Conservation (phyloP, 805 yeast species). For the Zygosaccharomyces pseudorouxii region DNA sequence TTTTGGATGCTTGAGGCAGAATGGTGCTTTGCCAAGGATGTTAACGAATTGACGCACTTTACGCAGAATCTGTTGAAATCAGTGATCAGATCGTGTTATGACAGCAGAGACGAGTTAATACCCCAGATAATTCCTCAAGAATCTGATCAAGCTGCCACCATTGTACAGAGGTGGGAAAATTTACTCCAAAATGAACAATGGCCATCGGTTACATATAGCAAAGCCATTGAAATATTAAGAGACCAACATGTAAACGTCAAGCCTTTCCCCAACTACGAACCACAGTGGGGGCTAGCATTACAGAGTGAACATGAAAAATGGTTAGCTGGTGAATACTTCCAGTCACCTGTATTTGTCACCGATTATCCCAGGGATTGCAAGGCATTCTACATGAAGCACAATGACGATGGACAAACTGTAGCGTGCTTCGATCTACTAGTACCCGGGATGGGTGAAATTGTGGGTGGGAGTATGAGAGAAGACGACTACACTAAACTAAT, state of each 20-base stretch:
- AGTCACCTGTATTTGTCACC: constrained; percentile 80
- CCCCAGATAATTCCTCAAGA: constrained; percentile 17
- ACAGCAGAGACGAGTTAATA: constrained; percentile 24
- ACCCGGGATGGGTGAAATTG: constrained; percentile 89
- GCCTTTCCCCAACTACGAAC: constrained; percentile 40
- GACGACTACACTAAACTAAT: constrained; percentile 48
- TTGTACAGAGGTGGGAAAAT: constrained; percentile 55
- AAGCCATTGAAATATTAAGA: constrained; percentile 59
- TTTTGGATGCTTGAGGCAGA: constrained; percentile 99
- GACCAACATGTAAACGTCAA: constrained; percentile 28
- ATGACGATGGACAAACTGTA: constrained; percentile 50
- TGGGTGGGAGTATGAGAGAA: constrained; percentile 93
- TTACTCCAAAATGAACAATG: constrained; percentile 47
- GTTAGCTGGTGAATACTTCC: constrained; percentile 65
- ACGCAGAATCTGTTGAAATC: constrained; percentile 66
- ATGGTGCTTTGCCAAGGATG: constrained; percentile 55
- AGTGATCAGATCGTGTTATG: constrained; percentile 37
- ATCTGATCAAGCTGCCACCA: constrained; percentile 23
- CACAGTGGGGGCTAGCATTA: constrained; percentile 68
- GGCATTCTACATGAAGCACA: constrained; percentile 86
- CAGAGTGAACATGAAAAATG: constrained; percentile 88
- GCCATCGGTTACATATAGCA: constrained; percentile 67
- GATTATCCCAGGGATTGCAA: constrained; percentile 77
- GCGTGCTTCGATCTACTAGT: constrained; percentile 86
- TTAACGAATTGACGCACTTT: constrained; percentile 57